phyloP scores from a whole-genome alignment of 257 asterid species.

The Osmanthus fragrans region DNA sequence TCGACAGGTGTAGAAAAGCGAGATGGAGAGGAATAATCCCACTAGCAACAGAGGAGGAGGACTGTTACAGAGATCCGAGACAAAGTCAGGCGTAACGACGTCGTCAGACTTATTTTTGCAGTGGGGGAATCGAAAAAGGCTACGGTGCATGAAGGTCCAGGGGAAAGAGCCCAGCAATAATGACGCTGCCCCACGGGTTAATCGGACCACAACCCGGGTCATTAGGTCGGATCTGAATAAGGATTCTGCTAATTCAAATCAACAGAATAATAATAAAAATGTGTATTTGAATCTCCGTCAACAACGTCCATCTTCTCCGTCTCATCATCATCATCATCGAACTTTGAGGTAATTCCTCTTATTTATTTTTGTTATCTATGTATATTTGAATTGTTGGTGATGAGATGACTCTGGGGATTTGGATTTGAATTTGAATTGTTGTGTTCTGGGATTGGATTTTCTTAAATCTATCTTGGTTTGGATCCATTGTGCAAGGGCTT shows the following conservation, averaged over 20 bases:
- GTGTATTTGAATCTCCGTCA: conserved; percentile 76
- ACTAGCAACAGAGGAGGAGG: conserved; percentile 46
- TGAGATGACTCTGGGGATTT: too few relatives aligned
- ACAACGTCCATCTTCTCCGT: conserved; percentile 62
- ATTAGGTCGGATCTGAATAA: conserved; percentile 38
- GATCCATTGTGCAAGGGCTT: too few relatives aligned
- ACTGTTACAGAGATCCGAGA: conserved; percentile 52
- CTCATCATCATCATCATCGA: conserved; percentile 37
- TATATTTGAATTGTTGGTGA: too few relatives aligned
- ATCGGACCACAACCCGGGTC: conserved; percentile 41
- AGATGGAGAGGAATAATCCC: conserved; percentile 68
- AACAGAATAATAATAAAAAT: conserved; percentile 31
- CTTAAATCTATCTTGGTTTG: too few relatives aligned
- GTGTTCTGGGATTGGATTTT: too few relatives aligned
- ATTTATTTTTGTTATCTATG: neutral
- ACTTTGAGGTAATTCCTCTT: conserved; percentile 41
- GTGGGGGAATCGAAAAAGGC: conserved; percentile 85
- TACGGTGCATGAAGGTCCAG: conserved; percentile 77
- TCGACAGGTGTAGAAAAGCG: conserved; percentile 36
- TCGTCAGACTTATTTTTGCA: conserved; percentile 76
- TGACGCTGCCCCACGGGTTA: conserved; percentile 37
- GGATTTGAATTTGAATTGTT: too few relatives aligned
- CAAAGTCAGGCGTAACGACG: conserved; percentile 49
- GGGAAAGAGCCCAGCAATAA: conserved; percentile 45
- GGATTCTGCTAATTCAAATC: conserved; percentile 37